phyloP scores from a whole-genome alignment of 192 early-diverging fungal genomes.

The Chytriomyces hyalinus region DNA sequence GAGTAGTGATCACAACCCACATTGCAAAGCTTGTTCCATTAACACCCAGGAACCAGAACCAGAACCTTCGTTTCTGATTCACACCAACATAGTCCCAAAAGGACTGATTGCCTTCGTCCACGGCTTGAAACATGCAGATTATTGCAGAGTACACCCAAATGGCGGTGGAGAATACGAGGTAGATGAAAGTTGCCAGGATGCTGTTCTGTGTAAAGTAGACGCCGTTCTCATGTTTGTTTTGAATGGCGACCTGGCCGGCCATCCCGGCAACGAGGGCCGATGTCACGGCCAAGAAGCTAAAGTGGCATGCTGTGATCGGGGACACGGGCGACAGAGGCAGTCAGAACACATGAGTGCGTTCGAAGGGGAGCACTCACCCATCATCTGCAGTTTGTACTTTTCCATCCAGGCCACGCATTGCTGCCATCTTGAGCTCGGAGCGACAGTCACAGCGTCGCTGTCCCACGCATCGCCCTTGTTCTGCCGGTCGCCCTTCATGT shows the following conservation, averaged over 20 bases:
- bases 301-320: constrained; percentile 11
- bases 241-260: constrained; percentile 5
- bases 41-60: constrained; percentile 18
- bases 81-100: neutral
- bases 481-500: too few relatives aligned
- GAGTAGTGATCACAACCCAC: constrained; percentile 18
- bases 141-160: neutral
- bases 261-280: constrained; percentile 8
- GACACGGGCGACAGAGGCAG: neutral
- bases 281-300: constrained; percentile 3
- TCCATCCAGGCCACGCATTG: neutral
- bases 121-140: neutral
- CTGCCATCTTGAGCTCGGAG: too few relatives aligned
- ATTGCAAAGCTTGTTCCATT: neutral
- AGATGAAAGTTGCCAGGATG: neutral
- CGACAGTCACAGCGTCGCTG: too few relatives aligned
- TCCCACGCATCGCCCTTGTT: too few relatives aligned
- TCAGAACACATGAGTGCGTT: neutral
- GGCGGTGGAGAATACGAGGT: constrained; percentile 7
- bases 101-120: neutral
- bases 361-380: neutral
- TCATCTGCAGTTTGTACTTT: neutral
- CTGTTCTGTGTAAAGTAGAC: neutral
- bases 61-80: constrained; percentile 1
- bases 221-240: neutral